Conservation (phyloP, 805 yeast species). For the Spathaspora girioi region DNA sequence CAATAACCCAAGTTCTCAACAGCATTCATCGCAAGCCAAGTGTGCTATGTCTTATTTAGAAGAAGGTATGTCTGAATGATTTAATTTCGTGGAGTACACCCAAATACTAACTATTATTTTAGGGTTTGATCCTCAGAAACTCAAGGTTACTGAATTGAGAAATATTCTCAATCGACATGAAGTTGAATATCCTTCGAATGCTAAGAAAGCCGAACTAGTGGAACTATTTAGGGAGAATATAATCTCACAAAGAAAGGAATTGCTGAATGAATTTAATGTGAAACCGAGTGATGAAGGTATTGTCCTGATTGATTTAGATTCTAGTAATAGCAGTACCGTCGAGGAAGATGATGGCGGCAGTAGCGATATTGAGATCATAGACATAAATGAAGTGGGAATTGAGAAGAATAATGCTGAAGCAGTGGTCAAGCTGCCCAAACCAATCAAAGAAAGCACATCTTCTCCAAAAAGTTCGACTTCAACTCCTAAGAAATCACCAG, state of each 20-base stretch:
- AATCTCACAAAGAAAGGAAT: constrained; percentile 42
- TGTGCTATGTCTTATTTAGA: not conserved
- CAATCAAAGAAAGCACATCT: not conserved
- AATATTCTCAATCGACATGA: constrained; percentile 59
- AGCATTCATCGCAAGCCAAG: not conserved
- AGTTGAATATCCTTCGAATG: constrained; percentile 56
- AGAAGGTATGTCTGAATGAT: not conserved
- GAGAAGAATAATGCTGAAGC: too few relatives aligned
- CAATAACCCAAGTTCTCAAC: not conserved
- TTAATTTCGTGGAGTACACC: not conserved
- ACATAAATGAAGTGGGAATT: not conserved
- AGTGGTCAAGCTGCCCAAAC: too few relatives aligned
- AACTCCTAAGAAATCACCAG: not conserved
- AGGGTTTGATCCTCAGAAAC: constrained; percentile 56
- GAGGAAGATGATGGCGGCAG: not conserved
- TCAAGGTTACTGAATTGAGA: constrained; percentile 70
- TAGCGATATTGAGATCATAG: not conserved
- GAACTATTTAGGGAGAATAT: constrained; percentile 55
- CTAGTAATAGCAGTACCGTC: not conserved
- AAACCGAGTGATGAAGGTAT: constrained; percentile 17
- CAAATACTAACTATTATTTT: not conserved
- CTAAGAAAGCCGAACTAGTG: constrained; percentile 67
- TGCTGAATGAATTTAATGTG: constrained; percentile 27
- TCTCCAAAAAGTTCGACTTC: not conserved
- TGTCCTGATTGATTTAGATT: constrained; percentile 7